Percentiles rank a stretch among this genome's conserved stretches.
phyloP scores from a whole-genome alignment of 108 stramenopile species.

The Licmophora abbreviata region DNA sequence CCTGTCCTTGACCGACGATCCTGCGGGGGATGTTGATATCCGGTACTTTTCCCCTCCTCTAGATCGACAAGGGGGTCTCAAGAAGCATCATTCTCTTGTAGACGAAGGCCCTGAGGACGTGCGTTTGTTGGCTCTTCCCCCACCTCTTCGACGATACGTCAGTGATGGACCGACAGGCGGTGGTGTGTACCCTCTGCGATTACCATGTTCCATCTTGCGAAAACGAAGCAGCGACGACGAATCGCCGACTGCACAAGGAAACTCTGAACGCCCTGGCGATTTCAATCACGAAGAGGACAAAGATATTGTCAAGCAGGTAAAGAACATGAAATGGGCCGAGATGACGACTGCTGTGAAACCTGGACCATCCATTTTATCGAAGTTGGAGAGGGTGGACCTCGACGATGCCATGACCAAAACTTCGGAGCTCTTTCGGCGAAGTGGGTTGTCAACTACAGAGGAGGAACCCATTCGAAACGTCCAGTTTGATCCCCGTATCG shows the following conservation, averaged over 20 bases:
- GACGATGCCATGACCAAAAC: background rate
- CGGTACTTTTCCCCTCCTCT: background rate
- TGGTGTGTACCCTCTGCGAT: constrained; percentile 29
- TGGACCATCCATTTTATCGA: background rate
- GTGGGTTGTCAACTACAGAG: background rate
- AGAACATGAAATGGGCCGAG: background rate
- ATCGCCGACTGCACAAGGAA: background rate
- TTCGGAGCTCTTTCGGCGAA: background rate
- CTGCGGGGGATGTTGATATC: constrained; percentile 1
- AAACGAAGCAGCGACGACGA: constrained; percentile 10
- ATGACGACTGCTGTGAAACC: background rate
- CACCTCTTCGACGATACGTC: constrained; percentile 24
- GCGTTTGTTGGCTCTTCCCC: constrained; percentile 17
- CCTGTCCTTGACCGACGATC: too few relatives aligned
- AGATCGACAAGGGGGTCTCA: background rate
- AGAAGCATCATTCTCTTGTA: background rate
- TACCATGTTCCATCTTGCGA: constrained; percentile 23
- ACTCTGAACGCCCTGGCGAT: too few relatives aligned
- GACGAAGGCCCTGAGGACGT: background rate
- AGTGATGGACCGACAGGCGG: constrained; percentile 4
- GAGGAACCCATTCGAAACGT: too few relatives aligned
- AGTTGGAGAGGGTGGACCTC: too few relatives aligned
- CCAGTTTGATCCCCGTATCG: constrained; percentile 42
- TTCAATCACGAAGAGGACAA: too few relatives aligned
- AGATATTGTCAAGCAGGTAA: background rate